Conservation (phyloP, 164 flowering plant species). For the Vitis rupestris region DNA sequence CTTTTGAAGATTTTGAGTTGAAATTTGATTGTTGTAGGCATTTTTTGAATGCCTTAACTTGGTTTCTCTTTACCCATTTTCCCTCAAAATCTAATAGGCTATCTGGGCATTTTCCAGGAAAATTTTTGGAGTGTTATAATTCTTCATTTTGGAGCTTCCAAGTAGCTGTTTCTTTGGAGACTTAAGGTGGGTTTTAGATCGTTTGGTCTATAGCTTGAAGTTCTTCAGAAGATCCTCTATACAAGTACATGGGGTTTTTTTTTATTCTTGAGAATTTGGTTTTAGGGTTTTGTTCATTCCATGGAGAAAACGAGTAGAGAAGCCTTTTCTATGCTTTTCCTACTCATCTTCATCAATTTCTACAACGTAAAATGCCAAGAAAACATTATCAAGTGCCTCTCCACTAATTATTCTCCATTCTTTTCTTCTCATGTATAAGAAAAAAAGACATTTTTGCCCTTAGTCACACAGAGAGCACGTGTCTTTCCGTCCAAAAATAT, state of each 20-base stretch:
- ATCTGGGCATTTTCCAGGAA: not conserved
- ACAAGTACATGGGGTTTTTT: not conserved
- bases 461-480: no score
- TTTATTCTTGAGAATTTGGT: not conserved
- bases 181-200: no score
- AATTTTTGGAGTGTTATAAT: not conserved
- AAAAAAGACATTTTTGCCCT: no score
- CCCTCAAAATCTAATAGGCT: not conserved
- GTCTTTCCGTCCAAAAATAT: no score
- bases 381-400: conserved; percentile 13
- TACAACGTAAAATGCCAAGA: conserved; percentile 30
- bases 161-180: not conserved
- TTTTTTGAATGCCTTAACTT: not conserved
- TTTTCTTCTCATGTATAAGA: no score
- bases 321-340: conserved; percentile 14
- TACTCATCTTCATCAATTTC: conserved; percentile 24
- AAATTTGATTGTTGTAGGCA: conserved; percentile 5
- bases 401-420: conserved; percentile 27
- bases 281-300: not conserved
- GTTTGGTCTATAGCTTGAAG: no score
- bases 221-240: no score
- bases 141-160: not conserved
- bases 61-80: not conserved
- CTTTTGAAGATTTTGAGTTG: conserved; percentile 11
- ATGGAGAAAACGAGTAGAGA: conserved; percentile 3